Evolutionary conservation across 768 basidiomycete species (phyloP).

Genomic region (Trametes meyenii): DNA sequence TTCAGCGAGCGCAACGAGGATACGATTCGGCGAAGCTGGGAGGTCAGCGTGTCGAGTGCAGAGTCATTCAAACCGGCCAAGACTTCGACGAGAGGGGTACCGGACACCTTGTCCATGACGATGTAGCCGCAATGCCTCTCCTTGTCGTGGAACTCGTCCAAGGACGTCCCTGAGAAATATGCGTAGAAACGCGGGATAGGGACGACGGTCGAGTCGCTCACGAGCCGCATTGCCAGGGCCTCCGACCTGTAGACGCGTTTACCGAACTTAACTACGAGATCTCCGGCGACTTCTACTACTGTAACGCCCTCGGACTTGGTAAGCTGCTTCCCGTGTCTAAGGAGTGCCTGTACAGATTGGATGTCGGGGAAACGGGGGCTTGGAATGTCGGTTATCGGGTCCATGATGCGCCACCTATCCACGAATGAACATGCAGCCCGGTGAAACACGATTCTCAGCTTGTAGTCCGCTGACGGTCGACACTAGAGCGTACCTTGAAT

Average conservation of each 20-base stretch:
- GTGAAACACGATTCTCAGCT: too few relatives aligned
- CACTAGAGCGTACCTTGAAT: too few relatives aligned
- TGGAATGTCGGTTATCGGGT: not conserved
- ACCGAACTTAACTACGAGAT: not conserved
- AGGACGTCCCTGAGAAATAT: not conserved
- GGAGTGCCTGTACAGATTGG: not conserved
- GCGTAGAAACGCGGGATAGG: not conserved
- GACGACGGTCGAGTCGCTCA: not conserved
- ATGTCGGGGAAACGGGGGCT: not conserved
- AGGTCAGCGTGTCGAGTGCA: not conserved
- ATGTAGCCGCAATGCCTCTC: not conserved
- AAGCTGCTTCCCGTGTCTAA: not conserved
- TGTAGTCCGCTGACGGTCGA: too few relatives aligned
- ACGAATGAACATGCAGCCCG: too few relatives aligned
- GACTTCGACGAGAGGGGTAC: not conserved
- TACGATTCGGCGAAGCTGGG: not conserved
- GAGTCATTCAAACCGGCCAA: not conserved
- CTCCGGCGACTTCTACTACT: not conserved
- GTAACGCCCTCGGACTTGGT: not conserved
- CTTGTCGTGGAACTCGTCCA: too few relatives aligned
- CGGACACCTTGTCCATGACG: not conserved
- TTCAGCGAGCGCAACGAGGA: not conserved
- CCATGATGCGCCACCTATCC: too few relatives aligned
- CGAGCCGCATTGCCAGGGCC: not conserved
- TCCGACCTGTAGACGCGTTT: conserved; percentile 1